phyloP scores from a whole-genome alignment of 345 rosid species.

The Eucalyptus tenuipes region DNA sequence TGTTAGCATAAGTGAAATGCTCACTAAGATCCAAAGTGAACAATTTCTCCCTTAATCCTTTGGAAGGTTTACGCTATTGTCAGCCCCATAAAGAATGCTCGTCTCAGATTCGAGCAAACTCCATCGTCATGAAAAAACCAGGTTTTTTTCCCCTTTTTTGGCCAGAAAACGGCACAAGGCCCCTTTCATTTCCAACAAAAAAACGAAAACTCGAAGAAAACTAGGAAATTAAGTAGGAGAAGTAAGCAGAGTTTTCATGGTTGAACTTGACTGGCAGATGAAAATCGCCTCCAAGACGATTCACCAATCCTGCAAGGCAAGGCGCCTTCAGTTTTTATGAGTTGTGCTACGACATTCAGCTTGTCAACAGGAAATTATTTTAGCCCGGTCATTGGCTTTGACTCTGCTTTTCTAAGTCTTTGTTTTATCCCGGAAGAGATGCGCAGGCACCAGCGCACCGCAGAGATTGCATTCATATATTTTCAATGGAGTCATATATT shows the following conservation, averaged over 20 bases:
- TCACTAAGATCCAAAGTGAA: no score
- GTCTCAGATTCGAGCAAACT: no score
- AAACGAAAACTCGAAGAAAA: no score
- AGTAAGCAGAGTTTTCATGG: neutral
- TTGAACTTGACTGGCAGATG: neutral
- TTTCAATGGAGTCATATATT: neutral
- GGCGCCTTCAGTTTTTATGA: neutral
- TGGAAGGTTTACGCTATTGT: no score
- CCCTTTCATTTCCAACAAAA: no score
- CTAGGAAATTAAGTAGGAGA: no score
- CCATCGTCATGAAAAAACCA: neutral
- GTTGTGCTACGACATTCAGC: neutral
- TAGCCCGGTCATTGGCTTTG: neutral
- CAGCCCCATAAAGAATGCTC: no score
- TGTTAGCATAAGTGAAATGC: no score
- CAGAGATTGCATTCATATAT: neutral
- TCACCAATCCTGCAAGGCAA: neutral
- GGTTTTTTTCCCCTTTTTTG: no score
- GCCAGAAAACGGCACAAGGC: no score
- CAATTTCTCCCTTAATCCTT: no score
- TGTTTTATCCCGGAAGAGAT: neutral
- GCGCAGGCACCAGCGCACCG: neutral
- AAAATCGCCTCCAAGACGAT: neutral
- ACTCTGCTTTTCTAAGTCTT: neutral
- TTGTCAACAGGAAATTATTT: neutral